These are phyloP conservation scores for Carex parvula DNA, from an alignment of 176 grass and related monocot genomes.

Conservation along the genomic window DNA sequence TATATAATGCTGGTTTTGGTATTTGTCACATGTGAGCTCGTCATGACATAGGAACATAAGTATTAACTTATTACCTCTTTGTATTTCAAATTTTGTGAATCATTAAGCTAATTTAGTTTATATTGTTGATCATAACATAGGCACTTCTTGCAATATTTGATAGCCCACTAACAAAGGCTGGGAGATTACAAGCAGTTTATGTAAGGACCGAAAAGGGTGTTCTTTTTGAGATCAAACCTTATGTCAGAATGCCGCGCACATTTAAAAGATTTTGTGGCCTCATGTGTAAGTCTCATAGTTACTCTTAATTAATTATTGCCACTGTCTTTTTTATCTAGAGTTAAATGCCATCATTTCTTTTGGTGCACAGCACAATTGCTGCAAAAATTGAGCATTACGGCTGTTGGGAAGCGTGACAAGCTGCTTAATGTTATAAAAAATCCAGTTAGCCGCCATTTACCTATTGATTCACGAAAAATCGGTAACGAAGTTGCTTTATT, in stretches of 20 bases:
- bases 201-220: constrained; percentile 91
- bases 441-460: constrained; percentile 79
- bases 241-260: constrained; percentile 79
- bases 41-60: background rate
- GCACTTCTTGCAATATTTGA: constrained; percentile 94
- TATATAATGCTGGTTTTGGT: background rate
- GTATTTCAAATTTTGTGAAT: background rate
- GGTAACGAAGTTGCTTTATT: constrained; percentile 37
- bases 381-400: constrained; percentile 92
- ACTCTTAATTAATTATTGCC: background rate
- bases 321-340: background rate
- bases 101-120: background rate
- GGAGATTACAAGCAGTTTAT: constrained; percentile 89
- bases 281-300: constrained; percentile 66
- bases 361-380: constrained; percentile 82
- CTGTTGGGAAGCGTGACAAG: constrained; percentile 86
- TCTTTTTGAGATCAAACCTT: constrained; percentile 92
- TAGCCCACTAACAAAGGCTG: constrained; percentile 90
- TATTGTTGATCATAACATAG: constrained; percentile 33
- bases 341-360: constrained; percentile 24
- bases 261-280: constrained; percentile 93
- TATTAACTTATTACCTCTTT: background rate
- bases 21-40: background rate
- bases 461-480: constrained; percentile 70
- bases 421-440: constrained; percentile 97